phyloP scores from a whole-genome alignment of 2,329 filamentous ascomycete genomes.

The Sporothrix protearum region DNA sequence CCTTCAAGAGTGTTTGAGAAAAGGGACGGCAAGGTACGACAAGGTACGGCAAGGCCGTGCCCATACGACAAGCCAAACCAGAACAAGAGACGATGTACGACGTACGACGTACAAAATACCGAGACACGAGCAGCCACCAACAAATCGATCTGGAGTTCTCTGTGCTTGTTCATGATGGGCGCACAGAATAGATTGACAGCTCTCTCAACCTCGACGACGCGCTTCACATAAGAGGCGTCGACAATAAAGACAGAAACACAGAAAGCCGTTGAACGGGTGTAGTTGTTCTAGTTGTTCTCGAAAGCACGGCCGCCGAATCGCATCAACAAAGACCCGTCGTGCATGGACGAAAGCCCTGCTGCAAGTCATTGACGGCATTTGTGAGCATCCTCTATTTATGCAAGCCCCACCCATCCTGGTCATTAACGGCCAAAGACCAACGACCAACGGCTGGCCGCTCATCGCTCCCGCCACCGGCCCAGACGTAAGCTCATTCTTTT shows the following conservation, averaged over 20 bases:
- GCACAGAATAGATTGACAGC: not conserved
- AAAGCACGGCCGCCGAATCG: not conserved
- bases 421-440: not conserved
- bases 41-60: not conserved
- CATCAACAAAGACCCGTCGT: not conserved
- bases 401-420: not conserved
- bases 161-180: not conserved
- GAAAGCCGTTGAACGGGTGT: not conserved
- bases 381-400: not conserved
- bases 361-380: slow-evolving; percentile 8
- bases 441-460: not conserved
- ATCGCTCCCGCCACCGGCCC: not conserved
- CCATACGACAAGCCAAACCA: not conserved
- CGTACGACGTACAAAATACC: not conserved
- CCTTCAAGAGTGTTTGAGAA: slow-evolving; percentile 18
- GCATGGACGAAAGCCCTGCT: not conserved
- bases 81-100: not conserved
- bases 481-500: not conserved
- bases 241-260: not conserved
- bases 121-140: not conserved
- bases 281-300: not conserved
- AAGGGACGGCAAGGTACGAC: not conserved
- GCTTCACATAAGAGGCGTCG: not conserved
- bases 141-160: not conserved
- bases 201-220: not conserved